Percentiles rank a stretch among this genome's conserved stretches.
These are phyloP conservation scores for Hyphopichia wangnamkhiaoensis DNA, from an alignment of 1,139 yeast genomes.

Conservation along the genomic window DNA sequence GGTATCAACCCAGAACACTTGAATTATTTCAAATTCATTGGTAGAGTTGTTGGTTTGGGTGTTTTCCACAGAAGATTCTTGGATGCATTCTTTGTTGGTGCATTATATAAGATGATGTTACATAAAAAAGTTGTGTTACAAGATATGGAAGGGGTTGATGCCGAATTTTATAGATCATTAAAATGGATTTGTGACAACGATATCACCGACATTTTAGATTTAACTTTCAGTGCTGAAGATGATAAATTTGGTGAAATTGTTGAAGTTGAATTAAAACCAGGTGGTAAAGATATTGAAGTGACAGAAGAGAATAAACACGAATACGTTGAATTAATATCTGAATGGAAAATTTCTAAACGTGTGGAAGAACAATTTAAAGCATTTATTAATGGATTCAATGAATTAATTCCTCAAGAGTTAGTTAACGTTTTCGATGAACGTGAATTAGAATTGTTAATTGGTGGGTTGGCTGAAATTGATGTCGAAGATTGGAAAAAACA, in stretches of 20 bases:
- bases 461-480: conserved; percentile 97
- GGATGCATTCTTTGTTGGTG: conserved; percentile 98
- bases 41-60: conserved; percentile 96
- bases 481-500: conserved; percentile 99
- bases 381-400: conserved; percentile 95
- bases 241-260: conserved; percentile 94
- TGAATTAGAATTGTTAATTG: conserved; percentile 91
- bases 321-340: conserved; percentile 91
- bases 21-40: conserved; percentile 96
- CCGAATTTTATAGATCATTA: conserved; percentile 90
- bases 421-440: conserved; percentile 97
- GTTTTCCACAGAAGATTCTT: conserved; percentile 97
- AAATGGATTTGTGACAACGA: conserved; percentile 96
- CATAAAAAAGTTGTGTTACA: conserved; percentile 91
- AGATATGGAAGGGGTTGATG: conserved; percentile 99
- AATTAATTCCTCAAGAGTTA: conserved; percentile 92
- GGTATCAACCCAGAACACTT: conserved; percentile 97
- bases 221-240: conserved; percentile 93
- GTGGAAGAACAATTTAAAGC: conserved; percentile 96
- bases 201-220: conserved; percentile 76
- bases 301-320: conserved; percentile 94
- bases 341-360: conserved; percentile 92
- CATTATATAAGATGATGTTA: conserved; percentile 96
- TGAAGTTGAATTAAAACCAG: conserved; percentile 85
- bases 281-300: conserved; percentile 86